Percentiles rank a stretch among this genome's conserved stretches.
These are phyloP conservation scores for Citeromyces siamensis DNA, from an alignment of 1,139 yeast species.

Conservation along the genomic window DNA sequence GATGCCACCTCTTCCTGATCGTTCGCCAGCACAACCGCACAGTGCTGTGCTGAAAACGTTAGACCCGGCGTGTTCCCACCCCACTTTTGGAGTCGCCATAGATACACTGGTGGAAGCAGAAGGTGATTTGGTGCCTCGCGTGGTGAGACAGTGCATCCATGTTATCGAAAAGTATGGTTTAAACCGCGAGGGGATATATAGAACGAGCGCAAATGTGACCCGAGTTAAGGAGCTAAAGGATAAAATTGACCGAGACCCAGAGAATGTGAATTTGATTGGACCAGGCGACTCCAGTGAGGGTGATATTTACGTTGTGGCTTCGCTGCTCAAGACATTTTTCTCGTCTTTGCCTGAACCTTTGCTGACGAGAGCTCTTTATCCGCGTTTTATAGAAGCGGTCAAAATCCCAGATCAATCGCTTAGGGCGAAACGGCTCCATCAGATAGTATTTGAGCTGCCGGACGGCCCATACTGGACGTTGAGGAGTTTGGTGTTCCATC, in stretches of 20 bases:
- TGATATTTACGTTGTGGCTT: constrained; percentile 63
- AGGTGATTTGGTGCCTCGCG: constrained; percentile 85
- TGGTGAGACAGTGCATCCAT: constrained; percentile 80
- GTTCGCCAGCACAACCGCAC: neutral
- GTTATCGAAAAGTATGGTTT: constrained; percentile 77
- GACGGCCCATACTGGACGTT: constrained; percentile 93
- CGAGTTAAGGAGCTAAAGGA: constrained; percentile 65
- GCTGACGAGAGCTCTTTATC: constrained; percentile 42
- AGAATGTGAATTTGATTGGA: constrained; percentile 41
- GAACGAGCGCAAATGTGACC: constrained; percentile 70
- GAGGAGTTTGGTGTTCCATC: constrained; percentile 73
- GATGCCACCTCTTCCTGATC: neutral
- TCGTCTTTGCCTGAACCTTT: constrained; percentile 61
- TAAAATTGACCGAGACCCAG: constrained; percentile 68
- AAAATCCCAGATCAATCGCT: constrained; percentile 39
- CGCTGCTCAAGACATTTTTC: constrained; percentile 58
- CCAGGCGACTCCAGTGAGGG: constrained; percentile 39
- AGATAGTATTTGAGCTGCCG: constrained; percentile 77
- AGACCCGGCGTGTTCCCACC: neutral
- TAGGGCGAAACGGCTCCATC: constrained; percentile 53
- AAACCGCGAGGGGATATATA: constrained; percentile 79
- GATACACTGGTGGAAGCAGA: constrained; percentile 25
- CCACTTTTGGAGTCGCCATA: constrained; percentile 3
- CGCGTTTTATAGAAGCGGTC: constrained; percentile 60
- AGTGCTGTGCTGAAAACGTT: neutral